Evolutionary conservation across 345 rosid species (phyloP).

Genomic region (Citrus trifoliata): DNA sequence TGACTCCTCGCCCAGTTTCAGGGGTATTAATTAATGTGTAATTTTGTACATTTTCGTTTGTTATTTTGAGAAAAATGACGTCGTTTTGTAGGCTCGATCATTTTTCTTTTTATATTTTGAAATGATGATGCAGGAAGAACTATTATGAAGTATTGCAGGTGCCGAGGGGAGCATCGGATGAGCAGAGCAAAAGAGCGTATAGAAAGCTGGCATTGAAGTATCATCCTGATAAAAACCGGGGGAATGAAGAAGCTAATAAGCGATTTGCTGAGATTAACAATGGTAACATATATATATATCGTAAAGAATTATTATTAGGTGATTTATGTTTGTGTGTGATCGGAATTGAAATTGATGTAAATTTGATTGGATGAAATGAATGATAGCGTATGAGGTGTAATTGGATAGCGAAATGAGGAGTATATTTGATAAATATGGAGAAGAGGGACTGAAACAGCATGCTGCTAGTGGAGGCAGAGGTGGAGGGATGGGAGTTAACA

Average conservation of each 20-base stretch:
- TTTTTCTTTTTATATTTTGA: neutral
- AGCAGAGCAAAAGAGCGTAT: conserved; percentile 96
- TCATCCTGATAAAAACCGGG: conserved; percentile 99
- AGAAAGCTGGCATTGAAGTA: conserved; percentile 95
- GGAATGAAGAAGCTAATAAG: conserved; percentile 90
- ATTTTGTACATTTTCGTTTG: neutral
- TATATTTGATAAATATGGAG: conserved; percentile 86
- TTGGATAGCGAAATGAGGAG: conserved; percentile 86
- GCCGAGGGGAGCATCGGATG: conserved; percentile 89
- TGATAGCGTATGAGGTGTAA: conserved; percentile 88
- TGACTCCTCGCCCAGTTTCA: neutral
- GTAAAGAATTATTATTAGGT: neutral
- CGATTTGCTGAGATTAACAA: conserved; percentile 86
- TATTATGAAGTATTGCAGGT: conserved; percentile 93
- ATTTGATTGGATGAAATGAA: conserved; percentile 14
- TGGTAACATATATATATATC: conserved; percentile 33
- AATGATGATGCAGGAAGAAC: conserved; percentile 55
- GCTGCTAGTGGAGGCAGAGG: too few relatives aligned
- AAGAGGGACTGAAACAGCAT: conserved; percentile 92
- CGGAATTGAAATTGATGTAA: neutral
- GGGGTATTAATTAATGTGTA: conserved; percentile 32
- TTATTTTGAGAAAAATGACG: neutral
- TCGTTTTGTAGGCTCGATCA: neutral
- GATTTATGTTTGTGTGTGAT: neutral
- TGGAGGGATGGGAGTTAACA: too few relatives aligned